phyloP scores from a whole-genome alignment of 2,329 filamentous ascomycete species.

The Fusarium sarcochroum region DNA sequence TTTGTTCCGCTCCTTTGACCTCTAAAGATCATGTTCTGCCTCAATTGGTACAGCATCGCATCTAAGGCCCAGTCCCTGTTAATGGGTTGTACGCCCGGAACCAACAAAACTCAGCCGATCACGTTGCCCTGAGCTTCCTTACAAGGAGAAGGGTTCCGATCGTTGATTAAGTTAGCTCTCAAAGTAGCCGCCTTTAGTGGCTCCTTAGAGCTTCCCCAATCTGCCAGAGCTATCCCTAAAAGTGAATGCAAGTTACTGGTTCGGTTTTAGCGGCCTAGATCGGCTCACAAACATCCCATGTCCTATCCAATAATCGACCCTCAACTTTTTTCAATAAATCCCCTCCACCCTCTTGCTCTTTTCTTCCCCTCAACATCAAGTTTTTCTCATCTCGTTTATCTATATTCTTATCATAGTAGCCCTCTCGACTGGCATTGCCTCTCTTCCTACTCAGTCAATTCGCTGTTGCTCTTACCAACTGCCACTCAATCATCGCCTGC shows the following conservation, averaged over 20 bases:
- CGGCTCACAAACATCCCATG: slow-evolving; percentile 35
- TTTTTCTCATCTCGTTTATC: neutral
- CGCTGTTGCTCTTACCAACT: slow-evolving; percentile 4
- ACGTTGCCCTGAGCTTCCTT: neutral
- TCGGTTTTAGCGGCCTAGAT: slow-evolving; percentile 44
- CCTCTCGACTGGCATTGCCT: slow-evolving; percentile 43
- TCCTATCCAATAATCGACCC: slow-evolving; percentile 12
- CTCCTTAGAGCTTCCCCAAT: slow-evolving; percentile 27
- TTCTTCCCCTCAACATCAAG: slow-evolving; percentile 27
- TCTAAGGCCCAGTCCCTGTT: neutral
- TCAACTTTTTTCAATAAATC: slow-evolving; percentile 29
- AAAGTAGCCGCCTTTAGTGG: slow-evolving; percentile 23
- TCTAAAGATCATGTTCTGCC: neutral
- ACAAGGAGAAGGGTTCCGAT: neutral
- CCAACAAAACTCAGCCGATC: slow-evolving; percentile 2
- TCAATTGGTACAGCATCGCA: neutral
- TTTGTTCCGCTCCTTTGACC: no score
- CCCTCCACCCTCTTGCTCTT: slow-evolving; percentile 26
- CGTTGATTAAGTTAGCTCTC: neutral
- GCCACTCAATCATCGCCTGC: slow-evolving; percentile 5
- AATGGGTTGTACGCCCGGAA: neutral
- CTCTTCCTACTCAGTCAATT: slow-evolving; percentile 33
- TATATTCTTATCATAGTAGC: slow-evolving; percentile 2
- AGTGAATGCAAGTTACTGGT: slow-evolving; percentile 24
- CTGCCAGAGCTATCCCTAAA: slow-evolving; percentile 28